Evolutionary conservation across 2,329 filamentous ascomycete species (phyloP).

Genomic region (Fusarium luffae): DNA sequence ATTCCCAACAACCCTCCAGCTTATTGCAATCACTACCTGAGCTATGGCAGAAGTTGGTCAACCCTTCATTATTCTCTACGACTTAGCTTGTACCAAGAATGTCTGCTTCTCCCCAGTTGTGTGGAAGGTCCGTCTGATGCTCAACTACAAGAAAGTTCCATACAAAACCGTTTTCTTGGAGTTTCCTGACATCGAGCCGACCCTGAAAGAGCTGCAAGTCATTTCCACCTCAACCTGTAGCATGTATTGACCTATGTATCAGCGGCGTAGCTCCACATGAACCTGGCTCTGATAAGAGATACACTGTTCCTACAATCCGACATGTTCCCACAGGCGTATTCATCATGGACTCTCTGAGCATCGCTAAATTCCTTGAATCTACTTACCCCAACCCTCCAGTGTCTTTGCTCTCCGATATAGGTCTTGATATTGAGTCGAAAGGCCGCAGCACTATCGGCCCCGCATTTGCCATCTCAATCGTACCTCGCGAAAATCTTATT

Average conservation of each 20-base stretch:
- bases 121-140: constrained; percentile 18
- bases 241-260: accelerated
- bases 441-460: neutral
- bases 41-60: neutral
- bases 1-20: accelerated
- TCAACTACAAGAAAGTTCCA: constrained; percentile 17
- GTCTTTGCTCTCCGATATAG: neutral
- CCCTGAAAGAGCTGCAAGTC: neutral
- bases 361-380: constrained; percentile 10
- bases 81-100: constrained; percentile 17
- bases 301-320: constrained; percentile 16
- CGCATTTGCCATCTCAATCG: neutral
- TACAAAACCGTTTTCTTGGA: constrained; percentile 17
- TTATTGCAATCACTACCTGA: accelerated
- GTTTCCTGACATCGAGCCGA: constrained; percentile 15
- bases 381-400: neutral
- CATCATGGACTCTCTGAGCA: constrained; percentile 10
- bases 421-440: neutral
- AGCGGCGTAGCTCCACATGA: neutral
- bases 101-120: constrained; percentile 14
- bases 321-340: neutral
- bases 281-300: neutral
- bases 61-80: neutral
- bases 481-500: constrained; percentile 8
- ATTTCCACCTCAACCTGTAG: accelerated